These are phyloP conservation scores for Anaeramoeba ignava DNA, from an alignment of 78 protist genomes.

Conservation along the genomic window DNA sequence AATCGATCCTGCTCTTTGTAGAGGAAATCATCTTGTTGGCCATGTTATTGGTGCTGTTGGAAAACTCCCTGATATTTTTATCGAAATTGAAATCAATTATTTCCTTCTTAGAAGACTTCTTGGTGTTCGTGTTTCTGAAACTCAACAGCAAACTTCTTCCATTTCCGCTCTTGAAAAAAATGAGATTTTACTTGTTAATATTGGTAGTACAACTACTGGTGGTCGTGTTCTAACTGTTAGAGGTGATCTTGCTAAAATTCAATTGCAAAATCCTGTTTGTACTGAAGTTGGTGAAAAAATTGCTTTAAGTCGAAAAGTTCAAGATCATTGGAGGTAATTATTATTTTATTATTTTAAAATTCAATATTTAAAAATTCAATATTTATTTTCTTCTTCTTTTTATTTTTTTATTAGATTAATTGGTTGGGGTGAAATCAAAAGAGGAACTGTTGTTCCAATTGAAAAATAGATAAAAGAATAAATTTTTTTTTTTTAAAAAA, in stretches of 20 bases:
- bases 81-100: background rate
- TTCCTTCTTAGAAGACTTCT: background rate
- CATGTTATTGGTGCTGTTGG: conserved; percentile 28
- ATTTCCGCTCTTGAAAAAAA: conserved; percentile 3
- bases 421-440: background rate
- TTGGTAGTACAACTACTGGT: conserved; percentile 95
- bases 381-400: background rate
- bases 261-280: conserved; percentile 89
- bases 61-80: background rate
- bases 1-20: conserved; percentile 94
- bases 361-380: background rate
- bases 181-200: conserved; percentile 85
- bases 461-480: background rate
- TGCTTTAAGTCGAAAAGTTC: conserved; percentile 90
- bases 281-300: conserved; percentile 83
- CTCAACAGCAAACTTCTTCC: background rate
- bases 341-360: background rate
- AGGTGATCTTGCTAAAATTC: conserved; percentile 80
- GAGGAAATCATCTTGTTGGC: conserved; percentile 96
- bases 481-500: no score
- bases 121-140: background rate
- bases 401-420: background rate
- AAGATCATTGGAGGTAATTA: conserved; percentile 88
- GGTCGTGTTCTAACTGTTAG: conserved; percentile 73
- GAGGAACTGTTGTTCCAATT: background rate